These are phyloP conservation scores for Groenewaldozyma tartarivorans DNA, from an alignment of 805 yeast genomes.

Conservation along the genomic window DNA sequence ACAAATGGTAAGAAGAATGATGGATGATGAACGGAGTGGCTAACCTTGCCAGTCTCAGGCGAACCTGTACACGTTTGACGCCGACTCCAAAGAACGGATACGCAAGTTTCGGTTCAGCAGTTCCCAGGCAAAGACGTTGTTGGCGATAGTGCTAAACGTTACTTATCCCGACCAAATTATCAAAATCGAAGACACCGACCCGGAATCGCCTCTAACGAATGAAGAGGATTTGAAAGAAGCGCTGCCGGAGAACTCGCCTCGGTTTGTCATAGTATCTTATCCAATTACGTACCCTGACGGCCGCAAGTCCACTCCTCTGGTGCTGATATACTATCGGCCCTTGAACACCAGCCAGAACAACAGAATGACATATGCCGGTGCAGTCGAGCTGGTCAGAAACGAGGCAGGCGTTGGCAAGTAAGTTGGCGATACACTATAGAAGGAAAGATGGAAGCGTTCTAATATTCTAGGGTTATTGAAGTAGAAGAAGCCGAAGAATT, in stretches of 20 bases:
- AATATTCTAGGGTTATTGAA: slow-evolving; percentile 40
- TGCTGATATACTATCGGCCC: slow-evolving; percentile 81
- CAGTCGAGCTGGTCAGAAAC: slow-evolving; percentile 67
- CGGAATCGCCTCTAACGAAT: slow-evolving; percentile 21
- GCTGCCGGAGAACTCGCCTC: slow-evolving; percentile 72
- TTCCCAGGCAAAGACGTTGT: slow-evolving; percentile 50
- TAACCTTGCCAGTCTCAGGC: slow-evolving; percentile 5
- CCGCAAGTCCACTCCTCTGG: slow-evolving; percentile 61
- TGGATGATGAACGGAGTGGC: no score
- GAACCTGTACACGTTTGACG: slow-evolving; percentile 47
- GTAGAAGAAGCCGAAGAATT: slow-evolving; percentile 62
- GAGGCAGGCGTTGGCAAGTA: slow-evolving; percentile 65
- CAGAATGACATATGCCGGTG: slow-evolving; percentile 87
- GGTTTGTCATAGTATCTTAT: slow-evolving; percentile 67
- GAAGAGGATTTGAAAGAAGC: slow-evolving; percentile 62
- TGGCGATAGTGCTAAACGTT: slow-evolving; percentile 36
- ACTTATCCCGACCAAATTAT: slow-evolving; percentile 9
- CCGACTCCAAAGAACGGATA: slow-evolving; percentile 49
- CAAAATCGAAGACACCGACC: slow-evolving; percentile 12
- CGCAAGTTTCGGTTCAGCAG: slow-evolving; percentile 68
- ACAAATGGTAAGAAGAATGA: no score
- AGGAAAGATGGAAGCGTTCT: not conserved
- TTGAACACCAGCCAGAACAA: slow-evolving; percentile 72
- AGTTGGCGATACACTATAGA: slow-evolving; percentile 18
- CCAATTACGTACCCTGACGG: slow-evolving; percentile 68